Evolutionary conservation across 331 rosid genomes (phyloP).

Genomic region (Telfairia occidentalis): DNA sequence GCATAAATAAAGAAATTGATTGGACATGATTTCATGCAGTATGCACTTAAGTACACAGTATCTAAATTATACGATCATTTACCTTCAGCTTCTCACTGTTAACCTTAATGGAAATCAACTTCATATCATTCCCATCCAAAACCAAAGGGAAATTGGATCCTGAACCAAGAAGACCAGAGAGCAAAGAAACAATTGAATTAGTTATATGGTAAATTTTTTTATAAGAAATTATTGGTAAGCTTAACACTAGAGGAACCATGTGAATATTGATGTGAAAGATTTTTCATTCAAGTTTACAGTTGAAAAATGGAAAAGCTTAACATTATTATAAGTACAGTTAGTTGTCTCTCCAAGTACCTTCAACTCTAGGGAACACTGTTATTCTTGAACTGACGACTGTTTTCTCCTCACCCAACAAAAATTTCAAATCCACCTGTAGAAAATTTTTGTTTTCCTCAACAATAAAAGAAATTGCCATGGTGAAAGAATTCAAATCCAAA

Average conservation of each 20-base stretch:
- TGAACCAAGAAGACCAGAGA: conserved; percentile 17
- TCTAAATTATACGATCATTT: conserved; percentile 9
- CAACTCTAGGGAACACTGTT: conserved; percentile 58
- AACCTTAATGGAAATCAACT: conserved; percentile 50
- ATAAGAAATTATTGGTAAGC: background rate
- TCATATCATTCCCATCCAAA: conserved; percentile 62
- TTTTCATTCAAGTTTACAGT: background rate
- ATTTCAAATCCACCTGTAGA: conserved; percentile 69
- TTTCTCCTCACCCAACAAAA: conserved; percentile 76
- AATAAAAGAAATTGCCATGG: conserved; percentile 2
- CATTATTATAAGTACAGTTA: conserved; percentile 9
- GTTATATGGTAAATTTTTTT: too few relatives aligned
- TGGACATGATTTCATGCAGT: background rate
- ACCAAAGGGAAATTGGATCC: conserved; percentile 61
- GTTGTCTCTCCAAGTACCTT: conserved; percentile 39
- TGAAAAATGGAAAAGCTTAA: background rate
- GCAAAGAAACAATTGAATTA: background rate
- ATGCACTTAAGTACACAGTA: background rate
- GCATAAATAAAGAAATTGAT: background rate
- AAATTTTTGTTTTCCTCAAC: conserved; percentile 6
- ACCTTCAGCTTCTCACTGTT: conserved; percentile 67
- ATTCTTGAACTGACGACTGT: conserved; percentile 72
- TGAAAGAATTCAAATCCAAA: conserved; percentile 7
- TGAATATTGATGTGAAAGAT: background rate
- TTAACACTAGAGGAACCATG: background rate